phyloP scores from a whole-genome alignment of 257 asterid genomes.

The Jasminum sambac region DNA sequence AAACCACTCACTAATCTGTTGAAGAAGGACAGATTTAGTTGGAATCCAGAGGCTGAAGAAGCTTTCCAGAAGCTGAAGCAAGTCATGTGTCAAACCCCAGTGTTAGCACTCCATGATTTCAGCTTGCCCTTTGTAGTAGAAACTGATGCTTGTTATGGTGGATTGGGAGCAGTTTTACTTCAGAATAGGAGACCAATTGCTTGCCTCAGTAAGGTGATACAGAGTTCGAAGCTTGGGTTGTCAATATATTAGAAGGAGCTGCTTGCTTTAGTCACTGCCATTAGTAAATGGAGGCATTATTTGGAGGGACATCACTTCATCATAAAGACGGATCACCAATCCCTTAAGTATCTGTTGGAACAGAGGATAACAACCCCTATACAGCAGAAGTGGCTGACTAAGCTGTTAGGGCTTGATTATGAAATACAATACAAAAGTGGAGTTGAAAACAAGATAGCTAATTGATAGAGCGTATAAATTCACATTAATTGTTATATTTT shows the following conservation, averaged over 20 bases:
- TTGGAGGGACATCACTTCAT: too few relatives aligned
- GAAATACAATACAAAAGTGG: background rate
- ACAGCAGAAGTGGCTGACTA: background rate
- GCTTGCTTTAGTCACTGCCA: too few relatives aligned
- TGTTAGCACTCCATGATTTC: slow-evolving; percentile 18
- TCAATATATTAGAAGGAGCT: too few relatives aligned
- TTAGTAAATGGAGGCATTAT: background rate
- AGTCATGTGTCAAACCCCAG: background rate
- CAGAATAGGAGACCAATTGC: slow-evolving; percentile 15
- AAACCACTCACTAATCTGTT: background rate
- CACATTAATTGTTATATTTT: too few relatives aligned
- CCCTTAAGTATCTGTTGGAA: too few relatives aligned
- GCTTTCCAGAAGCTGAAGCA: background rate
- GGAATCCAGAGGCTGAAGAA: background rate
- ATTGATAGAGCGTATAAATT: too few relatives aligned
- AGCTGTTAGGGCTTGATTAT: background rate
- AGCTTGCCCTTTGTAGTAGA: background rate
- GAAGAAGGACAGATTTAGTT: background rate
- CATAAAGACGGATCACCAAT: too few relatives aligned
- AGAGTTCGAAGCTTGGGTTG: too few relatives aligned
- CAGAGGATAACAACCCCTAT: background rate
- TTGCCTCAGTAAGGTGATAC: background rate
- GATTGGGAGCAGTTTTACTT: too few relatives aligned
- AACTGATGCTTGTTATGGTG: too few relatives aligned
- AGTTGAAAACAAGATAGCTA: too few relatives aligned